Conservation (phyloP, 352 stramenopile species). For the Blastocystis sp. region DNA sequence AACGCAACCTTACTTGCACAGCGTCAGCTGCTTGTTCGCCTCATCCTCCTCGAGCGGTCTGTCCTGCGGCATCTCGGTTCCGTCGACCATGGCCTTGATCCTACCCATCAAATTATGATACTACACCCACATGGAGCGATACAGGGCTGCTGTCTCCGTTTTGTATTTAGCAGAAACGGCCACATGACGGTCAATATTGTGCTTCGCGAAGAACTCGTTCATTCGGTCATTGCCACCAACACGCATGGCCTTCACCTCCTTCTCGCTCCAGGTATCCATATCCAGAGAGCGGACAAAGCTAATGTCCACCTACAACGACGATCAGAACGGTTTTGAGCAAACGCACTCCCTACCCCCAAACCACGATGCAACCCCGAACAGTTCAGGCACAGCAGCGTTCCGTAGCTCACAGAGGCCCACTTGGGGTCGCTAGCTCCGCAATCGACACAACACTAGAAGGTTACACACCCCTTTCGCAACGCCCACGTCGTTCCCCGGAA, state of each 20-base stretch:
- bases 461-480: background rate
- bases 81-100: slow-evolving; percentile 1
- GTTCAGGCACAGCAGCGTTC: slow-evolving; percentile 87
- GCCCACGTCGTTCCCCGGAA: slow-evolving; percentile 56
- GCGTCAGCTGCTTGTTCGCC: background rate
- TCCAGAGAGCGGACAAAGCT: slow-evolving; percentile 73
- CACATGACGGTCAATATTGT: slow-evolving; percentile 64
- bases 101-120: background rate
- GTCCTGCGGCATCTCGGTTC: slow-evolving; percentile 6
- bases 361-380: slow-evolving; percentile 82
- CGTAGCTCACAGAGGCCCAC: slow-evolving; percentile 85
- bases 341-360: slow-evolving; percentile 81
- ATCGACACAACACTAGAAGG: slow-evolving; percentile 75
- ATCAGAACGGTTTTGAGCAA: slow-evolving; percentile 65
- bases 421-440: slow-evolving; percentile 84
- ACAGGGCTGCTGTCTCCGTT: slow-evolving; percentile 74
- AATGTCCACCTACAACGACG: background rate
- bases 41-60: background rate
- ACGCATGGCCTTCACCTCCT: slow-evolving; percentile 81
- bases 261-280: slow-evolving; percentile 86
- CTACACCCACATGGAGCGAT: slow-evolving; percentile 56
- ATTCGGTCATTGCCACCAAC: slow-evolving; percentile 81
- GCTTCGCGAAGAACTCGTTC: slow-evolving; percentile 78
- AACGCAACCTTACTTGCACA: background rate
- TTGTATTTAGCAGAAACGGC: slow-evolving; percentile 81